Conservation (phyloP, 2,329 filamentous ascomycete species). For the Clarireedia hainanense region DNA sequence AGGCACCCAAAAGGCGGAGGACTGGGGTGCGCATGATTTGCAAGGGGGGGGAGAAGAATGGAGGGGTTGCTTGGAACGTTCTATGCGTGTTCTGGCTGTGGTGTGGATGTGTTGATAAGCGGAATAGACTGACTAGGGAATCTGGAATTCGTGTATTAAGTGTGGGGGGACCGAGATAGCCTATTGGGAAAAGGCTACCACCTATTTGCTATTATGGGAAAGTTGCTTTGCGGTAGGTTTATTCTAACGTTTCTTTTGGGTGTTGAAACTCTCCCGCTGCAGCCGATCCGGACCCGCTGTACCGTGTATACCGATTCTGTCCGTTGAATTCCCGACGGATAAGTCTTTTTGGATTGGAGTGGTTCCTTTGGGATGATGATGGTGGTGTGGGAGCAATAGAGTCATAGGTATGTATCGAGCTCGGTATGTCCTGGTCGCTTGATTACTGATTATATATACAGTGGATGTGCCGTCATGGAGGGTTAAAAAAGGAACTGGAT, state of each 20-base stretch:
- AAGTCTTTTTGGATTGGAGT: no score
- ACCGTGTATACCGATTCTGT: no score
- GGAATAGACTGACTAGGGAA: not conserved
- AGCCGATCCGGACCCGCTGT: no score
- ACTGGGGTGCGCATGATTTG: not conserved
- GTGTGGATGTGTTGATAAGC: not conserved
- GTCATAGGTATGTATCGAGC: not conserved
- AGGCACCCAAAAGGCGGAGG: constrained; percentile 4
- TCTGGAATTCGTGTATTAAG: not conserved
- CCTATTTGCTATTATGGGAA: not conserved
- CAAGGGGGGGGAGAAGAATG: not conserved
- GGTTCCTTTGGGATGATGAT: no score
- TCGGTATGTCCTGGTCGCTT: not conserved
- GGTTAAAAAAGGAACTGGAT: not conserved
- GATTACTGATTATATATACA: constrained; percentile 10
- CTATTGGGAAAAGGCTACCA: constrained; percentile 3
- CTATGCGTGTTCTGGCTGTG: not conserved
- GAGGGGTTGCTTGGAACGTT: not conserved
- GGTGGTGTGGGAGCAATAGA: no score
- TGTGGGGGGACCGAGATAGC: not conserved
- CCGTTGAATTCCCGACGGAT: no score
- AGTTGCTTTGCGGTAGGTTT: no score
- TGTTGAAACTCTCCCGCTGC: no score
- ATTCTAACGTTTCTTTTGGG: no score
- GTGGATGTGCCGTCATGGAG: not conserved